Evolutionary conservation across 1,284 basidiomycete species (phyloP).

Genomic region (Trichosporon faecale): DNA sequence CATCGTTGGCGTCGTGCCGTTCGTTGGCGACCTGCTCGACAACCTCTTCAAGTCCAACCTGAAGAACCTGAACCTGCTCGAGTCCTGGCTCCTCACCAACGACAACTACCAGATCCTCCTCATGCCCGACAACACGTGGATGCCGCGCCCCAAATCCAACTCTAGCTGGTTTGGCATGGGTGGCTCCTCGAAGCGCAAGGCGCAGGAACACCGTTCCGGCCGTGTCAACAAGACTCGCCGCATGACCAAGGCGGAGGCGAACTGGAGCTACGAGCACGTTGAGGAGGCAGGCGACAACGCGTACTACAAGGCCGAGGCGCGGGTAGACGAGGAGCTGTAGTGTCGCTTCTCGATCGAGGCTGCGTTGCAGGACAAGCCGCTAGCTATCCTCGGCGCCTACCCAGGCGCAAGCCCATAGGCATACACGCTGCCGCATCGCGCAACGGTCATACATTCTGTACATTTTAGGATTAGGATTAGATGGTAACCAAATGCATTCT

Average conservation of each 20-base stretch:
- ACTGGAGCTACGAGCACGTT: background rate
- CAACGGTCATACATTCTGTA: background rate
- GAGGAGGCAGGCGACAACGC: constrained; percentile 4
- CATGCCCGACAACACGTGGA: constrained; percentile 41
- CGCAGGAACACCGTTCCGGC: constrained; percentile 4
- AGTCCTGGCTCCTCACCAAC: constrained; percentile 44
- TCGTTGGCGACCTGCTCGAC: constrained; percentile 51
- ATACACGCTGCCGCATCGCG: background rate
- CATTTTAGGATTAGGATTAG: constrained; percentile 2
- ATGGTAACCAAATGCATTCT: constrained; percentile 8
- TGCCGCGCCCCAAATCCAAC: background rate
- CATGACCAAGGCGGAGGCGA: constrained; percentile 6
- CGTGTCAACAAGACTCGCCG: constrained; percentile 5
- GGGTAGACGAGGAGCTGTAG: constrained; percentile 1
- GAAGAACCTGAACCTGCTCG: constrained; percentile 46
- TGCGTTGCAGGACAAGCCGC: background rate
- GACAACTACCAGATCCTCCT: constrained; percentile 47
- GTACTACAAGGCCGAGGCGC: constrained; percentile 10
- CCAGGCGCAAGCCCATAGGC: background rate
- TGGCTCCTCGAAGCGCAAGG: constrained; percentile 4
- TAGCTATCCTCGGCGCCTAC: background rate
- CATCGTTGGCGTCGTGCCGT: constrained; percentile 48
- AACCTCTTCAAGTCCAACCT: constrained; percentile 53
- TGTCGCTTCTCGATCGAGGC: background rate
- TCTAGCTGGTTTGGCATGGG: background rate